phyloP scores from a whole-genome alignment of 2,329 filamentous ascomycete genomes.

The Pestalotiopsis sp. region DNA sequence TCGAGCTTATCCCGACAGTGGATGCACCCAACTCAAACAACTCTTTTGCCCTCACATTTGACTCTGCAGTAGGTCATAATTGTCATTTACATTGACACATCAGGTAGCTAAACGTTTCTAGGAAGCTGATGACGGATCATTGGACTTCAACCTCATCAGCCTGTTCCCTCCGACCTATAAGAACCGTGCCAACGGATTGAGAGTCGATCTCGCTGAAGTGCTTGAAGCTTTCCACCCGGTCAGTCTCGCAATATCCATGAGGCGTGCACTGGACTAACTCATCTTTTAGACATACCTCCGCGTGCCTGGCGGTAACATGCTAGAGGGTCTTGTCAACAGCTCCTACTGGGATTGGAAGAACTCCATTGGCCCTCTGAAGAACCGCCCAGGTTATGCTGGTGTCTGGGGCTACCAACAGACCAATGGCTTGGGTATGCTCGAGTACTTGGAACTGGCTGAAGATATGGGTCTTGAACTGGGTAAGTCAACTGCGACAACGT shows the following conservation, averaged over 20 bases:
- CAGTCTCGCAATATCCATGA: constrained; percentile 18
- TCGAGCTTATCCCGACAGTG: constrained; percentile 42
- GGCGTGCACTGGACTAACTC: neutral
- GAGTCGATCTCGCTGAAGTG: constrained; percentile 56
- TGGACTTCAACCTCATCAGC: constrained; percentile 62
- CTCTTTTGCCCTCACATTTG: constrained; percentile 57
- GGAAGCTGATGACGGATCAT: constrained; percentile 39
- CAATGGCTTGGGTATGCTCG: constrained; percentile 62
- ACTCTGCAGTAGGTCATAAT: no score
- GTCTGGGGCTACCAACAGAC: constrained; percentile 66
- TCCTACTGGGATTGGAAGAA: constrained; percentile 56
- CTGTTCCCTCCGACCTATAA: constrained; percentile 65
- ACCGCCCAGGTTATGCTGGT: constrained; percentile 57
- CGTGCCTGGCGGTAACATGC: constrained; percentile 68
- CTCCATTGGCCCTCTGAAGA: constrained; percentile 54
- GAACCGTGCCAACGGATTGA: constrained; percentile 58
- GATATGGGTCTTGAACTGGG: constrained; percentile 60
- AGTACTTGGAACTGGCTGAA: constrained; percentile 64
- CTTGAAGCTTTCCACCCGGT: constrained; percentile 55
- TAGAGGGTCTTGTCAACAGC: constrained; percentile 48
- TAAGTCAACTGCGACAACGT: constrained; percentile 25
- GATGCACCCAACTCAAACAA: constrained; percentile 59
- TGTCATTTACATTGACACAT: no score
- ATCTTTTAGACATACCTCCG: constrained; percentile 55
- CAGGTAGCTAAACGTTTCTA: no score